phyloP scores from a whole-genome alignment of 1,139 yeast genomes.

The Wickerhamomyces sp. region DNA sequence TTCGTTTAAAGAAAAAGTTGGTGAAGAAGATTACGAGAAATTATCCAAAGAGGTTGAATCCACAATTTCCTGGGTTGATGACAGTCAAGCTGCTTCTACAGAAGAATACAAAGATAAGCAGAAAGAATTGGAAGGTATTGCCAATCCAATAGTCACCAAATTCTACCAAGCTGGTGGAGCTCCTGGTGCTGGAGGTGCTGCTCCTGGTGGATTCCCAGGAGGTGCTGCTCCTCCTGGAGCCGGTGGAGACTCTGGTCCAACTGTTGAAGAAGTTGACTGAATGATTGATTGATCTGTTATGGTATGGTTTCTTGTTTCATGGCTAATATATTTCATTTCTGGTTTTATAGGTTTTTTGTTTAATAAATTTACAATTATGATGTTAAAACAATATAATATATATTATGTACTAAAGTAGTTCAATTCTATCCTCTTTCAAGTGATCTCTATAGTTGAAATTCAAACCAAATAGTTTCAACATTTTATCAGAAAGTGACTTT shows the following conservation, averaged over 20 bases:
- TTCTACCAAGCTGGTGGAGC: constrained; percentile 59
- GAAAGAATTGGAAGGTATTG: constrained; percentile 60
- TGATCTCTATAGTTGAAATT: constrained; percentile 21
- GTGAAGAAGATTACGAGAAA: constrained; percentile 83
- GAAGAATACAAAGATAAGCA: constrained; percentile 73
- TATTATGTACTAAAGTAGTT: constrained; percentile 4
- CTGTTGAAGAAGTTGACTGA: constrained; percentile 72
- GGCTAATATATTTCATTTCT: background rate
- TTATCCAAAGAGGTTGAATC: constrained; percentile 81
- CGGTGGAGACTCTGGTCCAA: constrained; percentile 51
- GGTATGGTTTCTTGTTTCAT: too few species aligned
- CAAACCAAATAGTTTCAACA: constrained; percentile 15
- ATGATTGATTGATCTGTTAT: background rate
- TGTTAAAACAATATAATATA: background rate
- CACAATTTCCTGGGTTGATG: constrained; percentile 81
- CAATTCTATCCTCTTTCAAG: constrained; percentile 8
- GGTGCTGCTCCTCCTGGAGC: constrained; percentile 46
- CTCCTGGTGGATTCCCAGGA: constrained; percentile 62
- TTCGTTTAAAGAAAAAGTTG: constrained; percentile 68
- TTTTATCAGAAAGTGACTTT: constrained; percentile 11
- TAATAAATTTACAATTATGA: background rate
- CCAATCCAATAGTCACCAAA: constrained; percentile 62
- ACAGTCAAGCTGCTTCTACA: constrained; percentile 78
- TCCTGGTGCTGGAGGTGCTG: constrained; percentile 36
- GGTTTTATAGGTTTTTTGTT: background rate